Conservation (phyloP, 768 basidiomycete species). For the Tricholoma terreum region DNA sequence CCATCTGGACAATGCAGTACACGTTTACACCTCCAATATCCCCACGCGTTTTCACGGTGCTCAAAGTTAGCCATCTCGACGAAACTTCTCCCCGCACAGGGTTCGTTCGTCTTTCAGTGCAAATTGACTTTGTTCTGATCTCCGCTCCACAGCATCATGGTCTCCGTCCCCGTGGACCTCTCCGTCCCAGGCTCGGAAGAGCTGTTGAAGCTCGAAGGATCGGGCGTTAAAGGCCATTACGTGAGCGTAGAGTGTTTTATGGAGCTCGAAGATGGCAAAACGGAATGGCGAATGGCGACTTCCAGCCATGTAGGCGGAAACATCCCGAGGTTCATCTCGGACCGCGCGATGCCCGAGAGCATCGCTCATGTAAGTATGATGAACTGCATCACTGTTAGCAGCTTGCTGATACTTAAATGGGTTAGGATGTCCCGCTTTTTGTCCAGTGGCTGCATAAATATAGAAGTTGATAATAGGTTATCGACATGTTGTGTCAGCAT, state of each 20-base stretch:
- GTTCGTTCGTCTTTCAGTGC: constrained; percentile 35
- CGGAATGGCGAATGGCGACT: constrained; percentile 82
- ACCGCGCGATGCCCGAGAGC: constrained; percentile 56
- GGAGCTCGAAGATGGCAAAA: constrained; percentile 59
- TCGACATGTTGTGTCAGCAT: too few species aligned
- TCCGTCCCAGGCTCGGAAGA: constrained; percentile 48
- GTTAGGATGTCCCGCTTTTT: constrained; percentile 72
- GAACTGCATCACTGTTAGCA: not conserved
- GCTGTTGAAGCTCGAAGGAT: constrained; percentile 58
- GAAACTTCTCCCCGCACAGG: constrained; percentile 53
- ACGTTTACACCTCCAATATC: constrained; percentile 68
- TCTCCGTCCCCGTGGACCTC: constrained; percentile 71
- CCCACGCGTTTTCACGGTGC: constrained; percentile 71
- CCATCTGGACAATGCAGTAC: constrained; percentile 73
- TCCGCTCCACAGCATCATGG: constrained; percentile 33
- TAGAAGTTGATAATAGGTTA: too few species aligned
- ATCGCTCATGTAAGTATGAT: constrained; percentile 53
- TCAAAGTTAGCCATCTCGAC: constrained; percentile 58
- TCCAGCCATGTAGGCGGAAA: constrained; percentile 68
- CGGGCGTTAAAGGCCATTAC: constrained; percentile 65
- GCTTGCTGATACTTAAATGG: not conserved
- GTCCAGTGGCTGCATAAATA: constrained; percentile 56
- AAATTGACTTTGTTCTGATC: not conserved
- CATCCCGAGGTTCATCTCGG: constrained; percentile 63
- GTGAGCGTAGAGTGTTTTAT: constrained; percentile 64